These are phyloP conservation scores for Thalassiosira hispida DNA, from an alignment of 352 stramenopile species.

Conservation along the genomic window DNA sequence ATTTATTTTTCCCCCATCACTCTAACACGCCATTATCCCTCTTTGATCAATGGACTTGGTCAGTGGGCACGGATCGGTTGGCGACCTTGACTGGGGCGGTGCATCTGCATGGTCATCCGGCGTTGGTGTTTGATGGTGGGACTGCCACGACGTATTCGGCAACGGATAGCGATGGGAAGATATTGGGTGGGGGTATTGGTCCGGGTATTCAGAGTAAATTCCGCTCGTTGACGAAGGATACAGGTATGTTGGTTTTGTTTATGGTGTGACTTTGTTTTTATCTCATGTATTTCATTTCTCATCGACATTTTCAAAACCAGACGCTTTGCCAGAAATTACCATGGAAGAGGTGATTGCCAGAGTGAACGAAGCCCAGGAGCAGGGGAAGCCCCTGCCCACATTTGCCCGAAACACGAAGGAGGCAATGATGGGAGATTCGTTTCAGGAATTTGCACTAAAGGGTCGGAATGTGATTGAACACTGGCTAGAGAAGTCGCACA, in stretches of 20 bases:
- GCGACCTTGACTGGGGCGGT: constrained; percentile 54
- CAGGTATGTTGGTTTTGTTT: too few species aligned
- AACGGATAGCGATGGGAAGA: constrained; percentile 56
- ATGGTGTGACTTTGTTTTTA: too few species aligned
- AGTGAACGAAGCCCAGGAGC: constrained; percentile 20
- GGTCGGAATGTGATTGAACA: constrained; percentile 48
- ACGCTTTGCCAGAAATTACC: constrained; percentile 45
- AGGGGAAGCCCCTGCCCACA: constrained; percentile 29
- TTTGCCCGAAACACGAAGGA: constrained; percentile 59
- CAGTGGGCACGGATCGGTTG: constrained; percentile 77
- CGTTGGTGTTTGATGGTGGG: constrained; percentile 78
- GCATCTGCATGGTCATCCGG: constrained; percentile 49
- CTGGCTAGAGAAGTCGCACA: constrained; percentile 45
- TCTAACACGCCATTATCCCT: neutral
- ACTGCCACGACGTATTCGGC: constrained; percentile 78
- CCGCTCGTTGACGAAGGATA: constrained; percentile 36
- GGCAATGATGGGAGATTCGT: constrained; percentile 51
- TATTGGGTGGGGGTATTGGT: constrained; percentile 76
- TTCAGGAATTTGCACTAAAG: constrained; percentile 59
- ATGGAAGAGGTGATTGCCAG: constrained; percentile 13
- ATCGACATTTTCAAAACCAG: too few species aligned
- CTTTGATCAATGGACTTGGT: constrained; percentile 62
- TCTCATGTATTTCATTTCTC: too few species aligned
- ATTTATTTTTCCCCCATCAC: neutral
- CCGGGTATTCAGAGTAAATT: constrained; percentile 62